Conservation (phyloP, 176 grass and related monocot species). For the Echinochloa phyllopogon region DNA sequence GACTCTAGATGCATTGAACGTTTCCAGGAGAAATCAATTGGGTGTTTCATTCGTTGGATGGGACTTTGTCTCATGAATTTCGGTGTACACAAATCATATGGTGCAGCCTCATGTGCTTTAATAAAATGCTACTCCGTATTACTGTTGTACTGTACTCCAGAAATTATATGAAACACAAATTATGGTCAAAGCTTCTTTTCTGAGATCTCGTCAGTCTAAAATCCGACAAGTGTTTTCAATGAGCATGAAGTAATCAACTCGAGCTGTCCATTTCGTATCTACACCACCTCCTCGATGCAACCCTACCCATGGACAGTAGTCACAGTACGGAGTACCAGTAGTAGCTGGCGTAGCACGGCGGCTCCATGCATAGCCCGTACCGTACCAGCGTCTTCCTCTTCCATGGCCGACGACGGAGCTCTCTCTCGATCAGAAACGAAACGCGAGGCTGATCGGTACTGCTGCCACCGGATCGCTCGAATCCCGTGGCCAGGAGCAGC, state of each 20-base stretch:
- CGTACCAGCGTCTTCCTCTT: background rate
- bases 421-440: background rate
- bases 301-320: too few species aligned
- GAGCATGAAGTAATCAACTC: background rate
- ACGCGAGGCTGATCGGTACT: background rate
- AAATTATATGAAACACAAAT: background rate
- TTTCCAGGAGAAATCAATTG: background rate
- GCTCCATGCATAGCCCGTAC: background rate
- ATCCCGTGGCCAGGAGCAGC: slow-evolving; percentile 24
- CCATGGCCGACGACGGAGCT: background rate
- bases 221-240: background rate
- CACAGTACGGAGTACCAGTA: background rate
- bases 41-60: background rate
- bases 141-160: background rate
- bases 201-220: background rate
- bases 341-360: background rate
- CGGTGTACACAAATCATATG: background rate
- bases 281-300: background rate
- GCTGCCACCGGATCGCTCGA: slow-evolving; percentile 2
- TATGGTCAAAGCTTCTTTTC: background rate
- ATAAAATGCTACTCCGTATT: background rate
- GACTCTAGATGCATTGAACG: background rate
- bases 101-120: background rate
- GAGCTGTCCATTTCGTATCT: background rate
- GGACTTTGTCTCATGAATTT: background rate